These are phyloP conservation scores for Isatis tinctoria DNA, from an alignment of 345 rosid species.

Conservation along the genomic window DNA sequence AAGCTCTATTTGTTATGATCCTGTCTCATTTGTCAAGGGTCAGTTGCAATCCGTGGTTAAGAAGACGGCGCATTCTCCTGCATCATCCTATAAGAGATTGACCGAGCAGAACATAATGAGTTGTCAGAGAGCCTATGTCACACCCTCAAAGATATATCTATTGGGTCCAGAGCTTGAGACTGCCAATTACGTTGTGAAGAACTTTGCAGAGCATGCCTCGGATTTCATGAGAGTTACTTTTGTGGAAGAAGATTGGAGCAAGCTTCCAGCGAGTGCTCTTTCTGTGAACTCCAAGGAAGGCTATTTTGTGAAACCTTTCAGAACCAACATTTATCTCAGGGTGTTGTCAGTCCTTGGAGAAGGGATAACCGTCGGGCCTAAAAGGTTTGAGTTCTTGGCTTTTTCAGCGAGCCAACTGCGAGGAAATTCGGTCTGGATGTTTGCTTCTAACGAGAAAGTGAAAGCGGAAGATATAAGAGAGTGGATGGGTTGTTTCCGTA, in stretches of 20 bases:
- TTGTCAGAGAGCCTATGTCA: constrained; percentile 74
- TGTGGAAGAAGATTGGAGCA: constrained; percentile 97
- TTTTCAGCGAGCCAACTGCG: constrained; percentile 94
- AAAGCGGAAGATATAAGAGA: constrained; percentile 77
- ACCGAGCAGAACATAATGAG: constrained; percentile 56
- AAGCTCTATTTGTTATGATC: constrained; percentile 59
- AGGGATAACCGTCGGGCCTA: constrained; percentile 70
- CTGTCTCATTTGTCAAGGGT: constrained; percentile 46
- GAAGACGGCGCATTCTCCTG: constrained; percentile 33
- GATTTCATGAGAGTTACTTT: constrained; percentile 84
- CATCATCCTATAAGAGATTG: constrained; percentile 41
- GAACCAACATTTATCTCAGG: constrained; percentile 68
- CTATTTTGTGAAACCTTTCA: constrained; percentile 57
- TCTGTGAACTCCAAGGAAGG: constrained; percentile 59
- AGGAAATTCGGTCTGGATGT: constrained; percentile 92
- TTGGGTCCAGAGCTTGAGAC: constrained; percentile 91
- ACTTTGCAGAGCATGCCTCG: constrained; percentile 72
- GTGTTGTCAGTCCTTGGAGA: constrained; percentile 64
- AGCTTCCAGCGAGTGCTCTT: constrained; percentile 60
- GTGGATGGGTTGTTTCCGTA: constrained; percentile 97
- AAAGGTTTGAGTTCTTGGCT: constrained; percentile 80
- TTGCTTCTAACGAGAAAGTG: constrained; percentile 78
- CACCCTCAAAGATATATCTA: constrained; percentile 83
- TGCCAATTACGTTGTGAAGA: constrained; percentile 76
- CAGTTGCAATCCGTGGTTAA: constrained; percentile 37